Evolutionary conservation across 306 rosid genomes (phyloP).

Genomic region (Acacia crassicarpa): DNA sequence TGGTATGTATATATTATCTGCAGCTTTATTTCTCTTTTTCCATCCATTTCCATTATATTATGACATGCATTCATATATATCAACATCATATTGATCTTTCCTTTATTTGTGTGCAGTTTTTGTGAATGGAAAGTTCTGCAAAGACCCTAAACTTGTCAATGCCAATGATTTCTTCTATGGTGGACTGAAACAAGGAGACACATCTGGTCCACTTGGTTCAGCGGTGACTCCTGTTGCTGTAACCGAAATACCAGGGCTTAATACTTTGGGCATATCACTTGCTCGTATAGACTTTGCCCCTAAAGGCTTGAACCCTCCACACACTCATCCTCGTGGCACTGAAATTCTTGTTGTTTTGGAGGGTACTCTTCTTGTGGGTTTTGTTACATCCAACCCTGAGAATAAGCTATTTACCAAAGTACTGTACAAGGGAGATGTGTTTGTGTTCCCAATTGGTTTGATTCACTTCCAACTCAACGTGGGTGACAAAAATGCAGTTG

Average conservation of each 20-base stretch:
- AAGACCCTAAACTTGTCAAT: background rate
- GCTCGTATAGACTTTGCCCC: conserved; percentile 11
- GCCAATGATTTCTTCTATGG: conserved; percentile 34
- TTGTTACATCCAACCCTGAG: background rate
- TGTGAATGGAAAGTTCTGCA: background rate
- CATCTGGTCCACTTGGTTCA: conserved; percentile 7
- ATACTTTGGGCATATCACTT: conserved; percentile 27
- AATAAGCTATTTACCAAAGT: background rate
- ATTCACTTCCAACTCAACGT: conserved; percentile 33
- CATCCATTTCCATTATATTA: no score
- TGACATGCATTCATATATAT: no score
- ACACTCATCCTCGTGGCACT: background rate
- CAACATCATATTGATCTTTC: no score
- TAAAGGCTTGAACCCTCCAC: background rate
- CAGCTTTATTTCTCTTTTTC: no score
- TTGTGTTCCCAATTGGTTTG: conserved; percentile 1
- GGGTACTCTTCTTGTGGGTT: conserved; percentile 32
- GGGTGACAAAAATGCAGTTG: conserved; percentile 31
- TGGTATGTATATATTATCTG: no score
- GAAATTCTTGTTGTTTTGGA: conserved; percentile 12
- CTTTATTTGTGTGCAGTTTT: background rate
- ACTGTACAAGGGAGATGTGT: background rate
- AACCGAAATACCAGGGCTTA: background rate
- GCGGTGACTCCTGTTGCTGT: background rate
- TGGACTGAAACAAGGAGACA: conserved; percentile 16